These are phyloP conservation scores for Reutealis trisperma DNA, from an alignment of 345 rosid genomes.

Conservation along the genomic window DNA sequence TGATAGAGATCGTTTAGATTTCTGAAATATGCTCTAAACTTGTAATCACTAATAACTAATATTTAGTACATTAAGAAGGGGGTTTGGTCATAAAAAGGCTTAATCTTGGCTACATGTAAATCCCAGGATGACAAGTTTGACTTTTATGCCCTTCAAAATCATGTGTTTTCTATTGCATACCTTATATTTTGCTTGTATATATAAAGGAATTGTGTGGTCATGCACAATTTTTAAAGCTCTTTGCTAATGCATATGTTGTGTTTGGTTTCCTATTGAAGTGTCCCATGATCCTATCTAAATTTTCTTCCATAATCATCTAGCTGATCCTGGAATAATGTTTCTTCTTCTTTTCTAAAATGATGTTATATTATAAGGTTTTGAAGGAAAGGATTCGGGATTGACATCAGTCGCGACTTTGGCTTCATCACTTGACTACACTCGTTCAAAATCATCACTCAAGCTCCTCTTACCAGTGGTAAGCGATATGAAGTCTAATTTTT, in stretches of 20 bases:
- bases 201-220: background rate
- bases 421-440: slow-evolving; percentile 74
- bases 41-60: background rate
- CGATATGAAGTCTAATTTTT: slow-evolving; percentile 20
- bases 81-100: background rate
- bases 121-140: background rate
- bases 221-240: background rate
- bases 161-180: background rate
- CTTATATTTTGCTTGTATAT: background rate
- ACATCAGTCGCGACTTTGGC: slow-evolving; percentile 65
- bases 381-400: slow-evolving; percentile 68
- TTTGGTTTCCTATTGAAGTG: background rate
- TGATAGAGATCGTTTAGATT: background rate
- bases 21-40: no score
- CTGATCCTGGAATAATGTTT: background rate
- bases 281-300: background rate
- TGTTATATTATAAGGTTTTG: slow-evolving; percentile 42
- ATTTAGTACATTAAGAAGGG: background rate
- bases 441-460: slow-evolving; percentile 68
- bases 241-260: background rate
- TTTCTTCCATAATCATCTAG: background rate
- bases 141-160: background rate
- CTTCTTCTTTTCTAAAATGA: slow-evolving; percentile 13
- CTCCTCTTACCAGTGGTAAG: slow-evolving; percentile 78
- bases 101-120: slow-evolving; percentile 2